Percentiles rank a stretch among this genome's conserved stretches.
Conservation (phyloP, 2,329 filamentous ascomycete species). For the Daldinia sp. region DNA sequence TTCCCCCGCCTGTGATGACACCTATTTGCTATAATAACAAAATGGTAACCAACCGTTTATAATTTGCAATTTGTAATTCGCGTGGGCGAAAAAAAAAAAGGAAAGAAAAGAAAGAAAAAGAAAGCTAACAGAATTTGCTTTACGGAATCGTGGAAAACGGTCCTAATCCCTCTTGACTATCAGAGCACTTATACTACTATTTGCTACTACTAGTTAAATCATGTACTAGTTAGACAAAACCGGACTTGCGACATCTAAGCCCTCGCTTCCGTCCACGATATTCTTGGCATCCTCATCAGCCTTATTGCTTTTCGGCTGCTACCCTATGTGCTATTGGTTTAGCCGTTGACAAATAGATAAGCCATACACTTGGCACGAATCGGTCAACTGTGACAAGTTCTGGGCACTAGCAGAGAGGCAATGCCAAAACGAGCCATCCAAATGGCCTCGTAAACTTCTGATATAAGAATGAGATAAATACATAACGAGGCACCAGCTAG, state of each 20-base stretch:
- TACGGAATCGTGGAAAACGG: conserved; percentile 14
- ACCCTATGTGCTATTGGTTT: conserved; percentile 18
- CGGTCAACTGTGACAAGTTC: conserved; percentile 10
- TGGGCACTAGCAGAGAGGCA: conserved; percentile 7
- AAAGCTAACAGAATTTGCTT: conserved; percentile 7
- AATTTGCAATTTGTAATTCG: no score
- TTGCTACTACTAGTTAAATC: neutral
- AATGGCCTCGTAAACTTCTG: conserved; percentile 17
- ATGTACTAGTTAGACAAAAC: neutral
- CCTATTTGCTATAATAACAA: conserved; percentile 15
- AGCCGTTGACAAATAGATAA: conserved; percentile 29
- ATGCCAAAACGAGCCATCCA: conserved; percentile 14
- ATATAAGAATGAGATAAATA: conserved; percentile 18
- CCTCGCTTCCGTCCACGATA: conserved; percentile 5
- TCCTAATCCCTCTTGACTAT: neutral
- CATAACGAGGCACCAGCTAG: neutral
- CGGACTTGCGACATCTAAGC: conserved; percentile 1
- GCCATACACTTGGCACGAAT: conserved; percentile 18
- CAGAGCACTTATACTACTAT: neutral
- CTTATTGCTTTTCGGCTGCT: conserved; percentile 15
- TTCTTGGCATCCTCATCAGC: conserved; percentile 17
- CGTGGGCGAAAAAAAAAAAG: no score
- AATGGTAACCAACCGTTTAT: neutral
- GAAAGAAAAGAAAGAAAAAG: no score
- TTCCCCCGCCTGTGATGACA: conserved; percentile 14